A percentile compares a stretch with the other conserved stretches of the same genome.
Conservation (phyloP, 345 rosid species). For the Linum lewisii region DNA sequence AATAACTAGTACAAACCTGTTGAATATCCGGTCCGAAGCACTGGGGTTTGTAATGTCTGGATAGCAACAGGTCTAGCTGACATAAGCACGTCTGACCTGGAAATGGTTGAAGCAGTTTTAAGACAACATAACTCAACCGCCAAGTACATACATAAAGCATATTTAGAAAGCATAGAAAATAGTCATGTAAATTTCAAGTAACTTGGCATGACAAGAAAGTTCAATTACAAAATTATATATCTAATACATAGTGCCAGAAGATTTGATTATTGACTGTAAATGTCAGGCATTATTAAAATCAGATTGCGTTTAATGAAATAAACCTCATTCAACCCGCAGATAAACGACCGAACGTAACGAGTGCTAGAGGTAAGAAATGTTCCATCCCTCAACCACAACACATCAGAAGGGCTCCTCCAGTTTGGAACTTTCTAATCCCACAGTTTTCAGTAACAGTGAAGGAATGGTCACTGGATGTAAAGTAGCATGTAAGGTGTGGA, state of each 20-base stretch:
- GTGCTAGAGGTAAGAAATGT: slow-evolving; percentile 79
- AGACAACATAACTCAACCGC: slow-evolving; percentile 7
- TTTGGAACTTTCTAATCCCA: slow-evolving; percentile 52
- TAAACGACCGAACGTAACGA: slow-evolving; percentile 84
- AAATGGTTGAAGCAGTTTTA: slow-evolving; percentile 11
- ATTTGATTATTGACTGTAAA: neutral
- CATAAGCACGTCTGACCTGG: slow-evolving; percentile 89
- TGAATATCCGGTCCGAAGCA: slow-evolving; percentile 87
- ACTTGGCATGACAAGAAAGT: too few species aligned
- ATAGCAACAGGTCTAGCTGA: slow-evolving; percentile 82
- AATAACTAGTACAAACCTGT: slow-evolving; percentile 42
- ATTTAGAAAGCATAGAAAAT: slow-evolving; percentile 1
- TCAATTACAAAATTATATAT: neutral
- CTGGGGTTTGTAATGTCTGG: slow-evolving; percentile 64
- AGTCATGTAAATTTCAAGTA: too few species aligned
- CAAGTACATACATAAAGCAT: neutral
- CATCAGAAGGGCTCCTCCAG: slow-evolving; percentile 74
- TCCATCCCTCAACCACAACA: slow-evolving; percentile 90
- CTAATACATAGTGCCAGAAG: neutral
- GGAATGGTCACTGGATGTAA: slow-evolving; percentile 88
- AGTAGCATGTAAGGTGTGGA: slow-evolving; percentile 92
- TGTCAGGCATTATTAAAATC: neutral
- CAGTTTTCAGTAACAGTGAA: slow-evolving; percentile 63
- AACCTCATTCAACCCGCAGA: slow-evolving; percentile 93
- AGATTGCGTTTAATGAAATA: neutral